Base-by-base conservation (phyloP, 805 yeast genomes). In the Pichia scutulata region DNA sequence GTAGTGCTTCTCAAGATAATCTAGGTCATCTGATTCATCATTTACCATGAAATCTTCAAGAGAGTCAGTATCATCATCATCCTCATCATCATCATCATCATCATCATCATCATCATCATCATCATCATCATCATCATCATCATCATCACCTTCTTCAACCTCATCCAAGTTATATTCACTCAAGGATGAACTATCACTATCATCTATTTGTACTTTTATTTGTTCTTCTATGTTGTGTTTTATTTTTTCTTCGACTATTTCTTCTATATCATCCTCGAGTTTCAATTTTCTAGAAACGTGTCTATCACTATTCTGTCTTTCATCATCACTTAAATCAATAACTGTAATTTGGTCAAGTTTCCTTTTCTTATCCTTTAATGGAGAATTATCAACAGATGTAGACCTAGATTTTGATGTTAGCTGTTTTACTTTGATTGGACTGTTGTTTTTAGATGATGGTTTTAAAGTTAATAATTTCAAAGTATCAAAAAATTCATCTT, bases 381-480 rank as follows among this genome's bases (percentile, higher is more conserved):
- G 37, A 14, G 37, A 33, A 33, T 16, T 33, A 4, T 33, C 37
- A 7, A 33, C 19, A 5, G 37, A 33, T 46, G 39, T 16, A 28
- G 8, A 2, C 7, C 4, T 25, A 4, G 14, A 16, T 10, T 43
- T 43, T 2, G 40, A 7, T 21, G n/a, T n/a, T n/a, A n/a, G n/a
- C n/a, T 24, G 28, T 19, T 37, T 43, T 6, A 13, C 22, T 14
- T 26, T 36, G 25, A 39, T 33, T 36, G 26, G 24, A 22, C 19
- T 39, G 10, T 33, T 33, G n/a, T 53, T 59, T 48, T 60, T 60
- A 22, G 46, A 40, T 4, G 64, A 60, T 3, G 68, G 60, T 2
- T 64, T 60, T 7, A 64, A 58, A 1, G 73, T 65, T 44, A 60
- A 52, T 9, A 55, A 46, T 54, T 65, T 65, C 42, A 73, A 52